Evolutionary conservation across 1,139 yeast genomes (phyloP).

Genomic region (Pichia norvegensis): DNA sequence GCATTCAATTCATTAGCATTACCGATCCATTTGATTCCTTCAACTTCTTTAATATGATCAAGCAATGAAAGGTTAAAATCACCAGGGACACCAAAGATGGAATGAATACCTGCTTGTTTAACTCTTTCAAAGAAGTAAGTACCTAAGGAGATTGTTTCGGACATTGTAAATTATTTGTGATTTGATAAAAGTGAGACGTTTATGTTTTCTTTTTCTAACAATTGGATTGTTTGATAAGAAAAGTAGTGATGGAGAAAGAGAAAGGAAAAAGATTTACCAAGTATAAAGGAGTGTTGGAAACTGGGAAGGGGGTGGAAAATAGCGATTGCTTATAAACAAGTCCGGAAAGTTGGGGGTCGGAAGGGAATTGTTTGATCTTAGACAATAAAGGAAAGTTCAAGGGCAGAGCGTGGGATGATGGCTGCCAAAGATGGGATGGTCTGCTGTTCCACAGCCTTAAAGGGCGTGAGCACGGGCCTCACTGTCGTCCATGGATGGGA

Average conservation of each 20-base stretch:
- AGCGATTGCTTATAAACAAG: not conserved
- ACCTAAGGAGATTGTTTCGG: slow-evolving; percentile 40
- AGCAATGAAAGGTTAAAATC: slow-evolving; percentile 66
- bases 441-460: too few relatives aligned
- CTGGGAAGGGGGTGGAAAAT: not conserved
- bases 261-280: not conserved
- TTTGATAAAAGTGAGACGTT: not conserved
- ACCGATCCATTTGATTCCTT: slow-evolving; percentile 59
- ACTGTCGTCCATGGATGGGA: too few relatives aligned
- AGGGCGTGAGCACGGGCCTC: too few relatives aligned
- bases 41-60: slow-evolving; percentile 57
- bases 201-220: not conserved
- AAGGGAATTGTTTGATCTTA: too few relatives aligned
- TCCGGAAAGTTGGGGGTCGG: not conserved
- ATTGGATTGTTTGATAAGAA: not conserved
- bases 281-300: not conserved
- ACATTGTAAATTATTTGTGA: slow-evolving; percentile 1
- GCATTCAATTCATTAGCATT: slow-evolving; percentile 69
- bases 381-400: too few relatives aligned
- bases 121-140: slow-evolving; percentile 57
- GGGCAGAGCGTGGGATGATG: too few relatives aligned
- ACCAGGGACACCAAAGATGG: slow-evolving; percentile 75
- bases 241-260: not conserved
- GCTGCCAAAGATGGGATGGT: too few relatives aligned
- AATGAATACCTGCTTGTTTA: slow-evolving; percentile 50